Evolutionary conservation across 176 grass and related monocot genomes (phyloP).

Genomic region (Chloris gayana): DNA sequence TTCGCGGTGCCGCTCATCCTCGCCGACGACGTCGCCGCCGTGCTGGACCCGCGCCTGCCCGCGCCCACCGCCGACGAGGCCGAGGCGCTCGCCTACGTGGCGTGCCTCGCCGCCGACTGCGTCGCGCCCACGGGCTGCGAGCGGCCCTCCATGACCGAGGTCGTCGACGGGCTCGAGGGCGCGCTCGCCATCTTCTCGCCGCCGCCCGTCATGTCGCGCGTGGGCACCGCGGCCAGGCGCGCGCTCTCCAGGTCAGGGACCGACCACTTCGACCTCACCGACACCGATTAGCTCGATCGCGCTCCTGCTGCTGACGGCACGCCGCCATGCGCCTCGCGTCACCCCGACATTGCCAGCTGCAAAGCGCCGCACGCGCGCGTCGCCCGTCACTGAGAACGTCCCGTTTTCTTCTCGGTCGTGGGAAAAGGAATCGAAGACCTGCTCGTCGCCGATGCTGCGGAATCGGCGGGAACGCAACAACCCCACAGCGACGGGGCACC

Average conservation of each 20-base stretch:
- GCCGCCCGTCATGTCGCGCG: constrained; percentile 21
- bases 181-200: constrained; percentile 51
- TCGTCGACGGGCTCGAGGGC: constrained; percentile 77
- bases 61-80: constrained; percentile 50
- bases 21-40: constrained; percentile 61
- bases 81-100: constrained; percentile 82
- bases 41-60: constrained; percentile 71
- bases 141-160: constrained; percentile 80
- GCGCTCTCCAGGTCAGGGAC: constrained; percentile 46
- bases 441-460: background rate
- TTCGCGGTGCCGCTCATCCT: constrained; percentile 78
- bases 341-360: background rate
- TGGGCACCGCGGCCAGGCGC: constrained; percentile 34
- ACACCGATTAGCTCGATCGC: constrained; percentile 39
- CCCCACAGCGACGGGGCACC: constrained; percentile 37
- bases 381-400: background rate
- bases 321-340: constrained; percentile 17
- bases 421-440: background rate
- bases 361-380: constrained; percentile 20
- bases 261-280: constrained; percentile 61
- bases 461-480: constrained; percentile 41
- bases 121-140: constrained; percentile 67
- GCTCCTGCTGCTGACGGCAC: constrained; percentile 2
- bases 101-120: constrained; percentile 80
- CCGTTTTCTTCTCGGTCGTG: no score